These are phyloP conservation scores for Hawksworthiomyces lignivorus DNA, from an alignment of 2,329 filamentous ascomycete genomes.

Conservation along the genomic window DNA sequence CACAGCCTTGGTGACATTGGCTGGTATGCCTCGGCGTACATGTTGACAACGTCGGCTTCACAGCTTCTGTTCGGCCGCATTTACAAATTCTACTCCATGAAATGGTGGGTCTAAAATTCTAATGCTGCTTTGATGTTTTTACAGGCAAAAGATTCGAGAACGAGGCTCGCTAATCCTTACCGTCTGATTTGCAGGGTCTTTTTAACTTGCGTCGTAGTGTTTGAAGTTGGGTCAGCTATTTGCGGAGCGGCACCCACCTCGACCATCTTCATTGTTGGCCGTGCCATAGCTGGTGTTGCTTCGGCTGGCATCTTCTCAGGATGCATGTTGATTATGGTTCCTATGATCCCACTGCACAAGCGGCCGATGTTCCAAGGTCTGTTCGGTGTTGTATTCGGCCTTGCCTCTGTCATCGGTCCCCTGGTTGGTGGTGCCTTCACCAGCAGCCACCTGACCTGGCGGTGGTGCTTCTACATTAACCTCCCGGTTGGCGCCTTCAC, in stretches of 20 bases:
- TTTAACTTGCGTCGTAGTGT: slow-evolving; percentile 39
- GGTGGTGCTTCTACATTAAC: slow-evolving; percentile 55
- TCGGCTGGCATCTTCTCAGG: slow-evolving; percentile 52
- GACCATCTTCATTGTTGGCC: slow-evolving; percentile 45
- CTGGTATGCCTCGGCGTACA: slow-evolving; percentile 57
- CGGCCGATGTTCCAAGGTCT: slow-evolving; percentile 50
- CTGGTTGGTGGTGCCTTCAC: slow-evolving; percentile 48
- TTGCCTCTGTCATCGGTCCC: slow-evolving; percentile 46
- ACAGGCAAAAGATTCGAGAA: too few species aligned
- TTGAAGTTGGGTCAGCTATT: slow-evolving; percentile 46
- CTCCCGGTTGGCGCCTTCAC: slow-evolving; percentile 47
- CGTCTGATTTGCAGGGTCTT: slow-evolving; percentile 29
- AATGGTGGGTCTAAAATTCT: slow-evolving; percentile 26
- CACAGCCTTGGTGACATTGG: slow-evolving; percentile 52
- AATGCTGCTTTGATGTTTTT: background rate
- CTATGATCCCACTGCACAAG: slow-evolving; percentile 52
- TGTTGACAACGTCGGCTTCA: slow-evolving; percentile 51
- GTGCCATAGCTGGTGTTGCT: slow-evolving; percentile 49
- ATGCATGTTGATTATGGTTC: slow-evolving; percentile 48
- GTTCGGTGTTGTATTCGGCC: slow-evolving; percentile 48
- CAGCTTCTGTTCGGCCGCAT: slow-evolving; percentile 47
- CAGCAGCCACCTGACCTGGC: slow-evolving; percentile 40
- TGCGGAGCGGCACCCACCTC: slow-evolving; percentile 49
- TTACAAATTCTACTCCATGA: slow-evolving; percentile 46
- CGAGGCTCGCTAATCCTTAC: too few species aligned